Evolutionary conservation across 768 basidiomycete genomes (phyloP), one percentile per base, ranked within the genome.

Genomic region (Termitomyces sp.): DNA sequence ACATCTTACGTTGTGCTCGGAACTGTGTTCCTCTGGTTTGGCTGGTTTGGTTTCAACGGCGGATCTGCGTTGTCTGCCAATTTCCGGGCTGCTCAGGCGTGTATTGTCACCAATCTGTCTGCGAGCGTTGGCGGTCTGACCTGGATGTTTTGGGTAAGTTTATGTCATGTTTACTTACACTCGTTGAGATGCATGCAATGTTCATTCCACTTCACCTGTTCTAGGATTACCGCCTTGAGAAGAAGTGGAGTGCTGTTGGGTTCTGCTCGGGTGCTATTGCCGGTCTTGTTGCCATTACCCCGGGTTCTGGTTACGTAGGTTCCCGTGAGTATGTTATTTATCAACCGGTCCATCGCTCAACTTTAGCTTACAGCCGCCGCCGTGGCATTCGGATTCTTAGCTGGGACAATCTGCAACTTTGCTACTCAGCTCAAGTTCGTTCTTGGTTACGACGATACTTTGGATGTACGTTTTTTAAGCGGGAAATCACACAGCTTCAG

Each of bases 31-130:
- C 89, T 98, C 51, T 97, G 94, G 93, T 91, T 93, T 56, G 90
- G 90, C 5, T 98, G 95, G 95, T 92, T 96, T 59, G 92, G 91
- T 2, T 94, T 94, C 80, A 94, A 94, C 70, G 95, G 95, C 7
- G 96, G 96, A 23, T 88, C 85, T 16, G 94, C 94, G 9, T 81
- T 98, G 60, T 80, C 86, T 25, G 94, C 94, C 39, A 96, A 94
- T 71, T 74, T 95, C 58, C 83, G 92, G 62, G 95, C 94, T 7
- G 82, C 86, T 12, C 79, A 90, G 68, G 94, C 96, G 2, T 91
- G 92, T 73, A 88, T 95, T 61, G 88, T 94, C 62, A 98, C 96
- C 56, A 98, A 98, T 71, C 73, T 98, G 54, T 90, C 94, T 2
- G 96, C 93, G 1, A 82, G 82, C 49, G 87, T 92, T n/a, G 94